Evolutionary conservation across 805 yeast species (phyloP).

Genomic region (Blastobotrys chiropterorum): DNA sequence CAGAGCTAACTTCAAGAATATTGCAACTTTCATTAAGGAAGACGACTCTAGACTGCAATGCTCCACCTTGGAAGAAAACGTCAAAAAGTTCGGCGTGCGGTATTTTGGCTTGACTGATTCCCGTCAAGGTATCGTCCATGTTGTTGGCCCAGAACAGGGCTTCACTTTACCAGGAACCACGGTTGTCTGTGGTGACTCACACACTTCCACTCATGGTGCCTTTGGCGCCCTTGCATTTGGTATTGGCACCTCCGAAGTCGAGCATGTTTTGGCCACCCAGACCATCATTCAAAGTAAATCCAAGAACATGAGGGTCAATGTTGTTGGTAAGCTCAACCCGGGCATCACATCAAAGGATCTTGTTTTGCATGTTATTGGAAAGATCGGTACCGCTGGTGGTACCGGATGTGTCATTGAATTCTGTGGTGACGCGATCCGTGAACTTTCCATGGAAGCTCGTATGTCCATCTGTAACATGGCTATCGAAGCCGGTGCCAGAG

Average conservation of each 20-base stretch:
- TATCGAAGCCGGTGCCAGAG: conserved; percentile 98
- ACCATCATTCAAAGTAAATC: conserved; percentile 88
- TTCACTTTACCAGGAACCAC: conserved; percentile 98
- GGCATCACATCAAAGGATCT: conserved; percentile 97
- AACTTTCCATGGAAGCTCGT: conserved; percentile 91
- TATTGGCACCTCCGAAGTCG: conserved; percentile 98
- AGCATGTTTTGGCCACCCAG: conserved; percentile 97
- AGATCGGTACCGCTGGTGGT: conserved; percentile 99
- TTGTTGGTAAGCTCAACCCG: conserved; percentile 74
- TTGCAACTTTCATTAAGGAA: conserved; percentile 78
- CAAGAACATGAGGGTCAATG: conserved; percentile 86
- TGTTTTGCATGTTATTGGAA: conserved; percentile 89
- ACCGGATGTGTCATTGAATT: conserved; percentile 96
- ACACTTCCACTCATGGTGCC: conserved; percentile 98
- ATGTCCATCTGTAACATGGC: conserved; percentile 99
- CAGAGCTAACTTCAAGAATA: conserved; percentile 67
- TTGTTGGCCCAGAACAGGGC: conserved; percentile 98
- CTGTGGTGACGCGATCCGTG: conserved; percentile 90
- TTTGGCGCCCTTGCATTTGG: conserved; percentile 97
- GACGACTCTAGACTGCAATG: conserved; percentile 91
- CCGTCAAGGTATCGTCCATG: conserved; percentile 97
- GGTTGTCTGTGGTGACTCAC: conserved; percentile 98
- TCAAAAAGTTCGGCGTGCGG: conserved; percentile 80
- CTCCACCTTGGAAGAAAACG: conserved; percentile 86
- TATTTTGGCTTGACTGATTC: conserved; percentile 92